phyloP scores from a whole-genome alignment of 2,329 filamentous ascomycete species.

The Ascosphaera acerosa region DNA sequence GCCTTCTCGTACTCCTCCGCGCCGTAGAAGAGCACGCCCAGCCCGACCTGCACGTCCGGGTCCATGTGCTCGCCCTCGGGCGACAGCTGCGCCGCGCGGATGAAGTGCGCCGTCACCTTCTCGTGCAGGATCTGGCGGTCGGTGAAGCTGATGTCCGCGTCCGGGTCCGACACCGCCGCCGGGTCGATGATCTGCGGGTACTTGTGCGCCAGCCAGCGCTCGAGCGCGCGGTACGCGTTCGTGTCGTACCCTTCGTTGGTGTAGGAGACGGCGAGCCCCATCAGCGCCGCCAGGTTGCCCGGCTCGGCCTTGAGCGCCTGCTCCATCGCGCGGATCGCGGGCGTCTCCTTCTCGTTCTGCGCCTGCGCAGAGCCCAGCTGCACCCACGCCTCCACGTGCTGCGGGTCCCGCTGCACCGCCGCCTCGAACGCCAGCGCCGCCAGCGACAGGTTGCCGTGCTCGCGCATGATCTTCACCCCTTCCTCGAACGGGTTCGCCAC shows the following conservation, averaged over 20 bases:
- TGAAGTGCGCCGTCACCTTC: conserved; percentile 74
- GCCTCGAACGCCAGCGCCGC: conserved; percentile 90
- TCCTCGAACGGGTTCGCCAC: conserved; percentile 73
- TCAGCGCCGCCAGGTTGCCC: conserved; percentile 65
- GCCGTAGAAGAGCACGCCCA: conserved; percentile 93
- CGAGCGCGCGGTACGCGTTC: conserved; percentile 82
- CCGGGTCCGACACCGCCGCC: conserved; percentile 38
- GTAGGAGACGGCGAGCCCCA: conserved; percentile 90
- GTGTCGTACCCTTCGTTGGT: conserved; percentile 98
- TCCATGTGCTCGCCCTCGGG: conserved; percentile 91
- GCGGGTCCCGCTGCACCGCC: conserved; percentile 67
- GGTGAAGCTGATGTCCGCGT: conserved; percentile 76
- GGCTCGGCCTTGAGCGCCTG: conserved; percentile 73
- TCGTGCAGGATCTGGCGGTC: conserved; percentile 76
- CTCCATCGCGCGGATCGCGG: conserved; percentile 80
- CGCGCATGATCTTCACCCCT: conserved; percentile 74
- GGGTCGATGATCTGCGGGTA: conserved; percentile 63
- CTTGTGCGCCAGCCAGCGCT: conserved; percentile 89
- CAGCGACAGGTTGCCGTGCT: conserved; percentile 80
- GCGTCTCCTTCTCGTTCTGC: conserved; percentile 95
- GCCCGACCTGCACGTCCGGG: conserved; percentile 87
- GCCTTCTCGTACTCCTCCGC: conserved; percentile 96
- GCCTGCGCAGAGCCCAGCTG: conserved; percentile 79
- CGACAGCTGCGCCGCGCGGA: conserved; percentile 72
- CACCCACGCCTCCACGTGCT: conserved; percentile 82